Evolutionary conservation across 208 protist genomes (phyloP), one percentile per base, ranked within the genome.

Genomic region (Crithidia brevicula): DNA sequence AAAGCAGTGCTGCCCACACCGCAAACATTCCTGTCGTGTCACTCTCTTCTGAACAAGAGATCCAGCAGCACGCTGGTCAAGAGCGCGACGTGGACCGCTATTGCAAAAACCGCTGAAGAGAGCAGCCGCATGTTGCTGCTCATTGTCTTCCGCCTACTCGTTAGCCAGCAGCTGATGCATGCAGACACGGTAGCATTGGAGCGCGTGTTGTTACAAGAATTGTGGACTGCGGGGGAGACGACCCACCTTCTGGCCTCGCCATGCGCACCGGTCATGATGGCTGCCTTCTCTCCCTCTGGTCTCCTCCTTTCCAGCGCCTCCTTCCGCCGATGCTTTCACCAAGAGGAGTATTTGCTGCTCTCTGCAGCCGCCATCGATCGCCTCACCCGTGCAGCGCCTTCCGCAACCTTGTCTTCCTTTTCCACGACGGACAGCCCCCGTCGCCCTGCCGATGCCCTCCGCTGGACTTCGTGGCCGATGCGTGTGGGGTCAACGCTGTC

Each of bases 251-350:
- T 2, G 36, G 4, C 10, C 9, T 42, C 47, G 27, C 18, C 30
- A 16, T 45, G 4, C 6, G 23, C 46, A 18, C 27, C 54, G 16
- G 34, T 52, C 6, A 66, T 72, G 30, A 59, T 84, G 50, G 78
- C 87, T 11, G 73, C 65, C 20, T 93, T 79, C 66, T 85, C 81
- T n/a, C 75, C 77, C 22, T 81, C 72, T 46, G 87, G 87, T 0
- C 72, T 93, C 28, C 74, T 93, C 28, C 70, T 60, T 43, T 78
- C 81, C 18, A 90, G 83, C 16, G 50, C 71, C 0, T 59, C 27
- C 13, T 93, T 88, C 58, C 74, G 59, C 30, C 8, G 27, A 13
- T 20, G 53, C 11, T 71, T 81, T 36, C 38, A 50, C 6, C 87
- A 90, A 42, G 52, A 72, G 6, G 74, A 84, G 45, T 65, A 74